A percentile compares a stretch with the other conserved stretches of the same genome.
These are phyloP conservation scores for Penicillium salamii DNA, from an alignment of 495 filamentous ascomycete genomes.

Conservation along the genomic window DNA sequence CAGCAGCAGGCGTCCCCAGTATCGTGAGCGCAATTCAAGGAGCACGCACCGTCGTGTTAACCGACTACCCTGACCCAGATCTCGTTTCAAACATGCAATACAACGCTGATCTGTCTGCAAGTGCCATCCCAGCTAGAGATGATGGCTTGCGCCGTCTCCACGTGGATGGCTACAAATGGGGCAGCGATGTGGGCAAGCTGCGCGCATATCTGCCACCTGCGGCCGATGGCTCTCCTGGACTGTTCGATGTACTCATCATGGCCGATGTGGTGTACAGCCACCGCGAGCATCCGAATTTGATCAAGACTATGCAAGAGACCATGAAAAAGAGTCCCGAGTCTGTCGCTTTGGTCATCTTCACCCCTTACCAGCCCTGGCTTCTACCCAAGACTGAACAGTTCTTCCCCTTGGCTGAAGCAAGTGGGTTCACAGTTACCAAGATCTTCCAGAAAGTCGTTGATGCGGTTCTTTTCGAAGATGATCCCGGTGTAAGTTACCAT, in stretches of 20 bases:
- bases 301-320: conserved; percentile 63
- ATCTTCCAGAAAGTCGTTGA: conserved; percentile 79
- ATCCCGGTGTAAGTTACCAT: conserved; percentile 62
- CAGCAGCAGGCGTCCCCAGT: conserved; percentile 81
- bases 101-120: conserved; percentile 58
- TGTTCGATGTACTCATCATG: conserved; percentile 79
- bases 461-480: conserved; percentile 81
- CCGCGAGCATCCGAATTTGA: conserved; percentile 73
- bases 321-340: conserved; percentile 53
- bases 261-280: conserved; percentile 90
- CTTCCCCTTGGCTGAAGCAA: conserved; percentile 68
- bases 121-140: conserved; percentile 21
- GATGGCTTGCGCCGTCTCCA: conserved; percentile 37
- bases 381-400: conserved; percentile 79
- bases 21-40: conserved; percentile 72
- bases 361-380: conserved; percentile 88
- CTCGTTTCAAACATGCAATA: conserved; percentile 69
- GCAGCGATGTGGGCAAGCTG: conserved; percentile 51
- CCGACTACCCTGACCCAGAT: conserved; percentile 84
- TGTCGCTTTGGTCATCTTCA: conserved; percentile 84
- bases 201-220: conserved; percentile 44
- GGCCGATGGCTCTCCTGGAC: conserved; percentile 15
- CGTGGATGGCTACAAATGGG: conserved; percentile 78
- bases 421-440: conserved; percentile 71
- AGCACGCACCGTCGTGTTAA: conserved; percentile 70